Evolutionary conservation across 768 basidiomycete species (phyloP).

Genomic region (Cystobasidium tubakii): DNA sequence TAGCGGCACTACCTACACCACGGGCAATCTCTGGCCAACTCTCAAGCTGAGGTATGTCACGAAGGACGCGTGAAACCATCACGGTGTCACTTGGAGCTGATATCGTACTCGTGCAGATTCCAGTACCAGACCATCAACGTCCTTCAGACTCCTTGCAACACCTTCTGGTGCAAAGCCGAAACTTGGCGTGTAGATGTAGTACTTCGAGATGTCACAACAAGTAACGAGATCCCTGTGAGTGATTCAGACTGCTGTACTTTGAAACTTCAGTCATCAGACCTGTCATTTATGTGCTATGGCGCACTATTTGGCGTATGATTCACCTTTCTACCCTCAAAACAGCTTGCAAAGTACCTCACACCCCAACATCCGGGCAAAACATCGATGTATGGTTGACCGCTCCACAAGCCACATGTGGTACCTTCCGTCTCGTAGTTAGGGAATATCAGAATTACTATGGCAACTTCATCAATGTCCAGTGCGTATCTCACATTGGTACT

Average conservation of each 20-base stretch:
- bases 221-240: neutral
- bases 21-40: neutral
- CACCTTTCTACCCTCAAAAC: neutral
- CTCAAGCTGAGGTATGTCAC: neutral
- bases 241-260: too few species aligned
- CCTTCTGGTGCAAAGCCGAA: neutral
- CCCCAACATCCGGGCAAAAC: neutral
- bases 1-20: neutral
- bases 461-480: neutral
- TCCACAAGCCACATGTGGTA: neutral
- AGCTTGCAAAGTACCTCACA: slow-evolving; percentile 1
- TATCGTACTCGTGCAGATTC: neutral
- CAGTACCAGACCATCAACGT: neutral
- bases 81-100: too few species aligned
- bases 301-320: too few species aligned
- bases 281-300: too few species aligned
- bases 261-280: too few species aligned
- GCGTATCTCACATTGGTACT: neutral
- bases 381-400: neutral
- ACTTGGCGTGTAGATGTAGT: slow-evolving; percentile 4
- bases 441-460: slow-evolving; percentile 3
- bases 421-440: neutral
- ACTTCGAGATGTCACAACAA: neutral
- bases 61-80: neutral
- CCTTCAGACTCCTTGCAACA: neutral